These are phyloP conservation scores for Oryza brachyantha DNA, from an alignment of 176 grass and related monocot genomes.

Conservation along the genomic window DNA sequence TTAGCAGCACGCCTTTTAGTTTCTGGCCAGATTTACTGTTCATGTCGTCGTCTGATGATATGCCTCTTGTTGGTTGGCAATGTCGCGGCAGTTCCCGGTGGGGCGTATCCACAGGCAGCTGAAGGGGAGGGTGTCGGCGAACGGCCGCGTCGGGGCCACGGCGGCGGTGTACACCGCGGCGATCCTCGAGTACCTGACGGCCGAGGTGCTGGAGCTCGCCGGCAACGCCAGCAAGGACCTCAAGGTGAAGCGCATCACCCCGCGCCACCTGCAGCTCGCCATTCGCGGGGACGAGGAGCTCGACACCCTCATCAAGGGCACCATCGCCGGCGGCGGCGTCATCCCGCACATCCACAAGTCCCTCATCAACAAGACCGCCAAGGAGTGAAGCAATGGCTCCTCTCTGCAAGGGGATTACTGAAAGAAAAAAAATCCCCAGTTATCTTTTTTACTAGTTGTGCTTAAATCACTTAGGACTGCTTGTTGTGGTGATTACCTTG, in stretches of 20 bases:
- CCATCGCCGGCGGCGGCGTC: constrained; percentile 33
- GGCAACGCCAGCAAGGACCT: constrained; percentile 47
- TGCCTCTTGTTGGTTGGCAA: background rate
- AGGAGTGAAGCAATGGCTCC: constrained; percentile 35
- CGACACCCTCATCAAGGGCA: constrained; percentile 51
- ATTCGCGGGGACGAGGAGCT: constrained; percentile 45
- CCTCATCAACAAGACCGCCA: constrained; percentile 49
- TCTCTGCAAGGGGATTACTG: background rate
- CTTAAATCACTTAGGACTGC: background rate
- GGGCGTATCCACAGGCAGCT: constrained; percentile 48
- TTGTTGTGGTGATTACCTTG: background rate
- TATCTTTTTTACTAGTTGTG: background rate
- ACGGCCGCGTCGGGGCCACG: constrained; percentile 38
- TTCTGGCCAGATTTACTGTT: background rate
- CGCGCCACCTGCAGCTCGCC: constrained; percentile 38
- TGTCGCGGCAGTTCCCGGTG: constrained; percentile 23
- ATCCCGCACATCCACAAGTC: constrained; percentile 52
- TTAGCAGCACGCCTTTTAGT: too few species aligned
- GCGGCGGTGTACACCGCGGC: constrained; percentile 37
- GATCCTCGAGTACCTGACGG: constrained; percentile 44
- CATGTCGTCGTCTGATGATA: background rate
- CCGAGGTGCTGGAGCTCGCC: constrained; percentile 42
- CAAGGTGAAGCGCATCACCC: constrained; percentile 49
- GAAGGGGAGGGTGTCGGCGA: constrained; percentile 33
- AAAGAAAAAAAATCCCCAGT: background rate